These are phyloP conservation scores for Dactylellina haptotyla DNA, from an alignment of 2,329 filamentous ascomycete species.

Conservation along the genomic window DNA sequence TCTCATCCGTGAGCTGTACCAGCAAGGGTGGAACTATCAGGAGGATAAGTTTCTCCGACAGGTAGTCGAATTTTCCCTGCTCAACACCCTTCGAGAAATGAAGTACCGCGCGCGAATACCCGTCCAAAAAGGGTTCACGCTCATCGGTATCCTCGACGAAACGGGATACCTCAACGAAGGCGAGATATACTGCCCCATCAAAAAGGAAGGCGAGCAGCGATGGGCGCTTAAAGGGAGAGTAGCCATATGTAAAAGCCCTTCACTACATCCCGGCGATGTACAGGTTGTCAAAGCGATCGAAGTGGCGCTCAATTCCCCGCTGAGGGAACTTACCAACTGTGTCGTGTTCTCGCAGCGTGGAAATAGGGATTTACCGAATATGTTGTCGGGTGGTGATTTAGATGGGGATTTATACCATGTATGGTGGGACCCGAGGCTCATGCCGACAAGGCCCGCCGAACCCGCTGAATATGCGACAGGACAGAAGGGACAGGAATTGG, in stretches of 20 bases:
- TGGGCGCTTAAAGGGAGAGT: constrained; percentile 63
- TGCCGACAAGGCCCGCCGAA: constrained; percentile 63
- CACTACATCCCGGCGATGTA: constrained; percentile 82
- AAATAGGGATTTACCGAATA: constrained; percentile 77
- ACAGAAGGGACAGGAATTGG: constrained; percentile 68
- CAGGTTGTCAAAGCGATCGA: constrained; percentile 71
- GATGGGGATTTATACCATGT: constrained; percentile 85
- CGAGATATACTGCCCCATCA: constrained; percentile 74
- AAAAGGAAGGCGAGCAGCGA: constrained; percentile 60
- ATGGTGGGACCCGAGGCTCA: constrained; percentile 73
- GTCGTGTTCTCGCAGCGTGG: constrained; percentile 81
- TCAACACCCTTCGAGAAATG: constrained; percentile 76
- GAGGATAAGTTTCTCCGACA: constrained; percentile 76
- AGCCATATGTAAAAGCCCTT: constrained; percentile 80
- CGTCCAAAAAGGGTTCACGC: constrained; percentile 74
- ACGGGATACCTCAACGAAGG: constrained; percentile 73
- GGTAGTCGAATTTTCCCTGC: constrained; percentile 74
- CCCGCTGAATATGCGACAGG: constrained; percentile 76
- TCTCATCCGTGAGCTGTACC: constrained; percentile 70
- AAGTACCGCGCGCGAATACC: constrained; percentile 83
- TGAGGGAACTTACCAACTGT: constrained; percentile 74
- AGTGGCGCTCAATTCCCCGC: constrained; percentile 72
- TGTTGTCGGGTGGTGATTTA: constrained; percentile 82
- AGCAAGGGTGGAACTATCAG: constrained; percentile 72
- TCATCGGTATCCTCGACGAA: constrained; percentile 87